A percentile compares a stretch with the other conserved stretches of the same genome.
phyloP scores from a whole-genome alignment of 2,329 filamentous ascomycete genomes.

The Seiridium cupressi region DNA sequence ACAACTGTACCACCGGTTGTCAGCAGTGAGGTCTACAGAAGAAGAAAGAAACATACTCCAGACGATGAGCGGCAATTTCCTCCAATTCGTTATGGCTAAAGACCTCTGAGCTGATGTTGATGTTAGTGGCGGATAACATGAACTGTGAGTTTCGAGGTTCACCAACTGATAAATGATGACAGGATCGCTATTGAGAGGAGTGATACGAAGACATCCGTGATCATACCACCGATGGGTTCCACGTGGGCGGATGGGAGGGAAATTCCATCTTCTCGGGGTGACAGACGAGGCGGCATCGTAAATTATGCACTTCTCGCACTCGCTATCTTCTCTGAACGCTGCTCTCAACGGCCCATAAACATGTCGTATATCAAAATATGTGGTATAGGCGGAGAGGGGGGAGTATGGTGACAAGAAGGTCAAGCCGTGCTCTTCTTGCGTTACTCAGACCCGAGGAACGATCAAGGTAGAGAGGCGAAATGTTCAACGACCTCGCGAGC shows the following conservation, averaged over 20 bases:
- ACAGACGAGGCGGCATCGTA: background rate
- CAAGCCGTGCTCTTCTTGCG: too few species aligned
- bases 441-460: too few species aligned
- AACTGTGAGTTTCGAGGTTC: background rate
- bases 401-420: too few species aligned
- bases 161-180: constrained; percentile 17
- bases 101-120: constrained; percentile 32
- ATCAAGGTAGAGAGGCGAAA: too few species aligned
- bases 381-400: too few species aligned
- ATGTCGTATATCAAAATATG: too few species aligned
- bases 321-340: too few species aligned
- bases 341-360: too few species aligned
- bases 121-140: too few species aligned
- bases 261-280: background rate
- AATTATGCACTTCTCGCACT: too few species aligned
- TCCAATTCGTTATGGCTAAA: constrained; percentile 36
- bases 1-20: constrained; percentile 43
- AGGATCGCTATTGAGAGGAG: constrained; percentile 15
- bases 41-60: constrained; percentile 35
- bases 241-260: background rate
- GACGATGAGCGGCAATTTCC: constrained; percentile 37
- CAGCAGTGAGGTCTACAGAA: background rate
- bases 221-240: constrained; percentile 10
- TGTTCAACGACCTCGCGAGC: too few species aligned
- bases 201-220: constrained; percentile 13